These are phyloP conservation scores for Serendipita sp. DNA, from an alignment of 768 basidiomycete genomes.

Conservation along the genomic window DNA sequence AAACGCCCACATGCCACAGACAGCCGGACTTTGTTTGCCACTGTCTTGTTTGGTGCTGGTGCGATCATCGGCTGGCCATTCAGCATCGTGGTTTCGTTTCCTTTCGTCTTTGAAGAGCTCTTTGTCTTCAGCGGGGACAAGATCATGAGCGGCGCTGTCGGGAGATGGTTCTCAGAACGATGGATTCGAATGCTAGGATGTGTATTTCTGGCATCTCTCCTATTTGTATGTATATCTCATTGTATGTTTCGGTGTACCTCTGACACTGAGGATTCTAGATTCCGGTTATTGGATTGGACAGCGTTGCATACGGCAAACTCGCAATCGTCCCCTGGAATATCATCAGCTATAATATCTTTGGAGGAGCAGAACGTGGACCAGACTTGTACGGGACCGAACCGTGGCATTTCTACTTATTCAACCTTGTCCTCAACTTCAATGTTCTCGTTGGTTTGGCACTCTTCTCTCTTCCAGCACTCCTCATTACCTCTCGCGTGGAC, in stretches of 20 bases:
- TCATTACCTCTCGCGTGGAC: constrained; percentile 58
- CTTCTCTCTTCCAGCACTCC: constrained; percentile 60
- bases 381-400: constrained; percentile 86
- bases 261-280: constrained; percentile 32
- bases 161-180: constrained; percentile 43
- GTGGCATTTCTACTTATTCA: constrained; percentile 70
- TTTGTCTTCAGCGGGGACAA: constrained; percentile 58
- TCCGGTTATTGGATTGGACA: constrained; percentile 72
- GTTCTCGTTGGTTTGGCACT: constrained; percentile 66
- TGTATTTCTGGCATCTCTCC: constrained; percentile 37
- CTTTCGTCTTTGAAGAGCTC: constrained; percentile 82
- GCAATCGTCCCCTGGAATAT: constrained; percentile 86
- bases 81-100: constrained; percentile 68
- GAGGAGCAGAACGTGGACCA: constrained; percentile 63
- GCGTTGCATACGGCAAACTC: constrained; percentile 65
- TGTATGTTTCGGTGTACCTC: not conserved
- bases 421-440: constrained; percentile 92
- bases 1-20: constrained; percentile 27
- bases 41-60: constrained; percentile 58
- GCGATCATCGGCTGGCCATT: constrained; percentile 96
- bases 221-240: constrained; percentile 38
- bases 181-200: constrained; percentile 40
- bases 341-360: constrained; percentile 82
- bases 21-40: constrained; percentile 45
- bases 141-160: constrained; percentile 29